phyloP scores from a whole-genome alignment of 2,329 filamentous ascomycete species.

The Penicillium freii region DNA sequence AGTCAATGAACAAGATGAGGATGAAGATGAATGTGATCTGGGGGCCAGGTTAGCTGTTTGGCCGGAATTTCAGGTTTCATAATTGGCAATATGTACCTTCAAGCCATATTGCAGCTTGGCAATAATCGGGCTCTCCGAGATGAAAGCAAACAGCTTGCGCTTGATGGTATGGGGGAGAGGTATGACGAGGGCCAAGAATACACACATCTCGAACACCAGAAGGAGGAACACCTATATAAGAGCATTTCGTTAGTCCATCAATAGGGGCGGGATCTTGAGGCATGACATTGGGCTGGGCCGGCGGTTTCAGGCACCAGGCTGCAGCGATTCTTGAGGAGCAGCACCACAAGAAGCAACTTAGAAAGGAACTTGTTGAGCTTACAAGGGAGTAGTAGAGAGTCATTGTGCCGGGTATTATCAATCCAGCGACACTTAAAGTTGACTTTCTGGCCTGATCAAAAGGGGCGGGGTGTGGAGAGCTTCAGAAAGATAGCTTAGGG shows the following conservation, averaged over 20 bases:
- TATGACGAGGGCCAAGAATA: slow-evolving; percentile 57
- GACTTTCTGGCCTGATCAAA: slow-evolving; percentile 15
- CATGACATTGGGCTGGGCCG: slow-evolving; percentile 12
- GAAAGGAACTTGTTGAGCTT: slow-evolving; percentile 35
- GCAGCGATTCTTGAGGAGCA: slow-evolving; percentile 16
- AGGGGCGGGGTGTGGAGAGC: slow-evolving; percentile 21
- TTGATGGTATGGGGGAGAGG: slow-evolving; percentile 85
- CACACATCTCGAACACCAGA: slow-evolving; percentile 50
- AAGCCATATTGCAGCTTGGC: slow-evolving; percentile 96
- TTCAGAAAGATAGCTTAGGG: slow-evolving; percentile 13
- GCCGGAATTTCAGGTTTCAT: neutral
- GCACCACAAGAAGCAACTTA: neutral
- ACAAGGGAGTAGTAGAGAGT: slow-evolving; percentile 69
- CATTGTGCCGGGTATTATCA: slow-evolving; percentile 50
- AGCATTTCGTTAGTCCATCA: slow-evolving; percentile 9
- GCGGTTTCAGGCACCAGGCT: slow-evolving; percentile 21
- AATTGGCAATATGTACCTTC: slow-evolving; percentile 59
- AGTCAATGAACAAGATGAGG: slow-evolving; percentile 95
- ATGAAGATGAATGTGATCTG: slow-evolving; percentile 98
- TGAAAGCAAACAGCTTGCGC: slow-evolving; percentile 90
- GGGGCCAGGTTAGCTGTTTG: neutral
- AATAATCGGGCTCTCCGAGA: slow-evolving; percentile 80
- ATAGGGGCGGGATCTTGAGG: slow-evolving; percentile 6
- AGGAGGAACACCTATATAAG: slow-evolving; percentile 49
- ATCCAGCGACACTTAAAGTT: slow-evolving; percentile 3